Evolutionary conservation across 768 basidiomycete species (phyloP), one percentile per base, ranked within the genome.

Genomic region (Tricholoma hemisulphureum): DNA sequence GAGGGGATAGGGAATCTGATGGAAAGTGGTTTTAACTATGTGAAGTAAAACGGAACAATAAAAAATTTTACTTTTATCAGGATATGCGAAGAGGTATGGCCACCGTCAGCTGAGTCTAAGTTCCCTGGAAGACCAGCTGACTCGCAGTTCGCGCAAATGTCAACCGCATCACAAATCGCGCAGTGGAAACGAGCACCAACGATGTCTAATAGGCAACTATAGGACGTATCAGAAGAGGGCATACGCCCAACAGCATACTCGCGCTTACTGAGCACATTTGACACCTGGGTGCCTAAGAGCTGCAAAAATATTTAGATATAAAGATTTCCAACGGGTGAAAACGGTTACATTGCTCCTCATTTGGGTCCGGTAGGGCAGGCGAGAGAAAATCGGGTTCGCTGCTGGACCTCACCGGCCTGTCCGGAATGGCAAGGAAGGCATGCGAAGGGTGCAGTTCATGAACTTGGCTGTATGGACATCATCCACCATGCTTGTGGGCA

Each of bases 141-240:
- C 69, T 94, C 92, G 68, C 92, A 94, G 62, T 92, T 91, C 16
- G 88, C 82, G 63, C 93, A 94, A 31, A 94, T 93, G 64, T 94
- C 91, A 37, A 93, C 81, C 7, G 85, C 83, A 37, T 88, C 84
- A 68, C 95, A 98, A 20, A 92, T 85, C 9, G 91, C 91, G 65
- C 95, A 98, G 65, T 94, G 95, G 72, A 94, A 97, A 4, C 92
- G 83, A 14, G 94, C 92, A 16, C 95, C 95, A 23, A 95, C 82
- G 61, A 98, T 95, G 62, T 94, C 93, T 62, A 88, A 85, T 58
- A 90, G 74, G 68, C 95, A 98, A 64, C 95, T 95, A 64, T 18
- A 50, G 48, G 45, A 31, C 7, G 29, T 54, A 32, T 41, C 34
- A 57, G 52, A 32, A n/a, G 37, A 32, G 18, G 26, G 43, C 23